Evolutionary conservation across 179 eudicot genomes (phyloP).

Genomic region (Sideroxylon spinosum): DNA sequence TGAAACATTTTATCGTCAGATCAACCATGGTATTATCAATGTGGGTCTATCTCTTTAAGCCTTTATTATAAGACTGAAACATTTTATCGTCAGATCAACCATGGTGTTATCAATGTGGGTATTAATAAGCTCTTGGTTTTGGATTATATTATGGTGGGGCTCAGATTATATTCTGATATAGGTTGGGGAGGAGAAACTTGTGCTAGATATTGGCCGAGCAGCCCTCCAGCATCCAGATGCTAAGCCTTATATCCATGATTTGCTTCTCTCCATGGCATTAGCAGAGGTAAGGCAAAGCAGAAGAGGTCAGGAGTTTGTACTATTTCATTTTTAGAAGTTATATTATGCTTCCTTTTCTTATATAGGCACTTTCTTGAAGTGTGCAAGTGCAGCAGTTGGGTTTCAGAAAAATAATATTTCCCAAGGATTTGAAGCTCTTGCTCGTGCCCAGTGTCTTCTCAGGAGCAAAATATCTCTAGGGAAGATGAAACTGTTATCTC

Average conservation of each 20-base stretch:
- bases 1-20: background rate
- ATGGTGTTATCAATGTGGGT: background rate
- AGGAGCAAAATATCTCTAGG: slow-evolving; percentile 74
- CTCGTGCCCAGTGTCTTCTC: slow-evolving; percentile 89
- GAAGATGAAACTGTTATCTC: slow-evolving; percentile 63
- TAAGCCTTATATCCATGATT: slow-evolving; percentile 72
- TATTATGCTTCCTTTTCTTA: slow-evolving; percentile 70
- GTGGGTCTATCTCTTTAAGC: background rate
- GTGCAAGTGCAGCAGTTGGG: slow-evolving; percentile 85
- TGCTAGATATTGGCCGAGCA: slow-evolving; percentile 79
- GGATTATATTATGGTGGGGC: background rate
- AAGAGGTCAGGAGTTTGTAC: slow-evolving; percentile 29
- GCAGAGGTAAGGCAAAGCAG: slow-evolving; percentile 76
- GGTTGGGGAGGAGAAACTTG: slow-evolving; percentile 97
- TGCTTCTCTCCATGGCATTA: slow-evolving; percentile 92
- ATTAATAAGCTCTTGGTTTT: background rate
- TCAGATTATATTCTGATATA: slow-evolving; percentile 23
- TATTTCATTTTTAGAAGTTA: slow-evolving; percentile 30
- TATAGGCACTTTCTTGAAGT: slow-evolving; percentile 89
- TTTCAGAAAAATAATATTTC: slow-evolving; percentile 82
- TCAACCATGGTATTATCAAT: background rate
- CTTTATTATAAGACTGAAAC: background rate
- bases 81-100: background rate
- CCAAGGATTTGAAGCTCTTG: slow-evolving; percentile 99
- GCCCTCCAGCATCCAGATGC: slow-evolving; percentile 67